Percentiles rank a stretch among this genome's conserved stretches.
phyloP scores from a whole-genome alignment of 2,329 filamentous ascomycete genomes.

The Aspergillus costaricaensis region DNA sequence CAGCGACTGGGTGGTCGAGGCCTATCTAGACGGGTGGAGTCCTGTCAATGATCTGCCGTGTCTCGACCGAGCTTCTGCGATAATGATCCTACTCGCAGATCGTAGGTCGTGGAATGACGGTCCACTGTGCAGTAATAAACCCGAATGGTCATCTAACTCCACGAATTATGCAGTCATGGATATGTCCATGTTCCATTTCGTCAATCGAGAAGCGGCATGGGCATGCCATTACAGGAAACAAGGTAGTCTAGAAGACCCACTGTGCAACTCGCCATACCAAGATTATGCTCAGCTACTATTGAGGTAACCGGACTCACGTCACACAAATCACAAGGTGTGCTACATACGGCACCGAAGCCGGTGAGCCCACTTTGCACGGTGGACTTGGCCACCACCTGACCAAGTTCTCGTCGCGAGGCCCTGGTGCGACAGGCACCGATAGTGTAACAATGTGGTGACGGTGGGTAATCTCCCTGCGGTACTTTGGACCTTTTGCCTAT shows the following conservation, averaged over 20 bases:
- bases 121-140: background rate
- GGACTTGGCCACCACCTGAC: constrained; percentile 4
- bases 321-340: background rate
- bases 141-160: background rate
- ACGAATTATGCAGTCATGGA: background rate
- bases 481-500: constrained; percentile 10
- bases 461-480: background rate
- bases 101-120: background rate
- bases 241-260: background rate
- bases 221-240: background rate
- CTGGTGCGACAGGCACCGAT: constrained; percentile 3
- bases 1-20: background rate
- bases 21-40: background rate
- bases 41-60: background rate
- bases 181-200: background rate
- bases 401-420: background rate
- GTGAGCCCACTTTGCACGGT: constrained; percentile 1
- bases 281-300: background rate
- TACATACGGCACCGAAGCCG: background rate
- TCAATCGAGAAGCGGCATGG: background rate
- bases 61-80: background rate
- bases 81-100: background rate
- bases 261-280: background rate
- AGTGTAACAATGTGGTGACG: background rate
- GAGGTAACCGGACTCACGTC: background rate